Evolutionary conservation across 345 rosid species (phyloP).

Genomic region (Balakata baccata): DNA sequence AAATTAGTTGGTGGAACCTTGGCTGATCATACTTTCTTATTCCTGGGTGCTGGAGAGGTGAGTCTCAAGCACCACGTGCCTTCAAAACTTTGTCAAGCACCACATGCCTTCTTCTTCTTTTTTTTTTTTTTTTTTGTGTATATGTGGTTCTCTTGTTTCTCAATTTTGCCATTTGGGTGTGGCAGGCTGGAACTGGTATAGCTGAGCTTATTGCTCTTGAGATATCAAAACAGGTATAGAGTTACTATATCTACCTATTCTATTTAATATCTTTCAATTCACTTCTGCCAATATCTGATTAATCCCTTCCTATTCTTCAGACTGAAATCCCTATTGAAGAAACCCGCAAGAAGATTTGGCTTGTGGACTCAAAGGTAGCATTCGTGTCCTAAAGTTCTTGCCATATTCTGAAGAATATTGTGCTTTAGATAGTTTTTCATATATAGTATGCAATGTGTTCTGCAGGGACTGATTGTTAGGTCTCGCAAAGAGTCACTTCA

Average conservation of each 20-base stretch:
- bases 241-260: conserved; percentile 18
- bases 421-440: not conserved
- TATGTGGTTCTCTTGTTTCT: conserved; percentile 1
- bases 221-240: conserved; percentile 84
- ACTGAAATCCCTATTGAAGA: conserved; percentile 61
- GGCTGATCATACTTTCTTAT: conserved; percentile 75
- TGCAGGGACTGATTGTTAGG: conserved; percentile 76
- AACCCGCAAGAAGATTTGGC: conserved; percentile 88
- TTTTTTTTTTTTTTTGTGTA: not conserved
- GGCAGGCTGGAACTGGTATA: conserved; percentile 98
- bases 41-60: conserved; percentile 98
- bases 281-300: conserved; percentile 17
- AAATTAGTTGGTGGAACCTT: conserved; percentile 64
- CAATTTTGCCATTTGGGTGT: conserved; percentile 2
- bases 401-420: not conserved
- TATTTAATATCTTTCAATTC: not conserved
- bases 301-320: conserved; percentile 36
- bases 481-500: conserved; percentile 78
- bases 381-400: conserved; percentile 11
- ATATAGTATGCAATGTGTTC: conserved; percentile 1
- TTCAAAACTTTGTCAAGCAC: not conserved
- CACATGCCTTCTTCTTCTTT: not conserved
- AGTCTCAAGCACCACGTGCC: conserved; percentile 16
- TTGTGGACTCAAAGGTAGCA: conserved; percentile 91
- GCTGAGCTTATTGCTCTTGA: conserved; percentile 95